Base-by-base conservation (phyloP, 129 eudicot genomes). In the Chrysanthemum lavandulifolium region DNA sequence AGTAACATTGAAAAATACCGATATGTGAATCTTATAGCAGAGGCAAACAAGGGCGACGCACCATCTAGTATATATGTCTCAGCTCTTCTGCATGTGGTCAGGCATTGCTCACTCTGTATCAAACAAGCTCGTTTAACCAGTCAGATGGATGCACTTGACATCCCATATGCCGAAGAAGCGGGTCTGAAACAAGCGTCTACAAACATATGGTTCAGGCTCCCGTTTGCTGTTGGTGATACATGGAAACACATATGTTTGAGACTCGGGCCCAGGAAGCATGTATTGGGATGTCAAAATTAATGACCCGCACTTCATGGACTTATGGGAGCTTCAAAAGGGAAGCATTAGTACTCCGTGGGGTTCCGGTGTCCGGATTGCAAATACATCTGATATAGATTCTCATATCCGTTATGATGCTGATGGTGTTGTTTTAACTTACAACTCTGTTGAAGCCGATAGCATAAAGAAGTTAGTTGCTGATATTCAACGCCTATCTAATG, bases 301-400 rank as follows among this genome's bases (percentile, higher is more conserved):
- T 52, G 99, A 95, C 73, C 91, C 89, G 43, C 99, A 95, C 73
- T 95, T 88, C 61, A 76, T 85, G 72, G 99, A 95, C 73, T 81
- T 95, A 84, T 95, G 87, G 86, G 99, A 95, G 81, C 97, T 95
- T 83, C 96, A 91, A 65, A 95, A 91, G 74, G 99, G 97, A 25
- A 80, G 85, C 80, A 76, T 58, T 78, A 73, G 11, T 64, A 88
- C 94, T 18, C 80, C 91, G 51, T 95, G 99, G 99, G 99, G 94
- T 61, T 80, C 82, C 60, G 91, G 88, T 48, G 89, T 94, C 63
- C 86, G 95, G 75, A 88, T 95, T 75, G 99, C 97, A 16, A 95
- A 86, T 72, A 77, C 96, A 61, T 88, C 99, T 33, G 99, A 95
- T 79, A 73, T 82, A 29, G 99, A 95, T 78, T 91, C 99, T 25